These are phyloP conservation scores for Phytophthora lateralis DNA, from an alignment of 352 stramenopile species.

Conservation along the genomic window DNA sequence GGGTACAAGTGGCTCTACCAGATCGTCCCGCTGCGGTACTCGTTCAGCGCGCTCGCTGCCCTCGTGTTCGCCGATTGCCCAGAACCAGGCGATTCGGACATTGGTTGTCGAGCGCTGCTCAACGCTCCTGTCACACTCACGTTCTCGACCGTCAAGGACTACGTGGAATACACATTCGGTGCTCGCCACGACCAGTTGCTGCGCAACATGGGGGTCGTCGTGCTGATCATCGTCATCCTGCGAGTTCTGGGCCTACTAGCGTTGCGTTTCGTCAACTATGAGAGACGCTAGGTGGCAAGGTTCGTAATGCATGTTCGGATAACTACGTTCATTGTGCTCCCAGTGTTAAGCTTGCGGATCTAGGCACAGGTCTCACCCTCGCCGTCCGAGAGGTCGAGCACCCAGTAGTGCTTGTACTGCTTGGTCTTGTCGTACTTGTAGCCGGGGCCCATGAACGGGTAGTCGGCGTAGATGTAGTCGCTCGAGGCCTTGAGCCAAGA, in stretches of 20 bases:
- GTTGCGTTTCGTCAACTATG: slow-evolving; percentile 59
- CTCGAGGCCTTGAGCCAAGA: slow-evolving; percentile 43
- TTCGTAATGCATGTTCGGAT: neutral
- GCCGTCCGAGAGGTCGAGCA: slow-evolving; percentile 32
- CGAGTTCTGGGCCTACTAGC: slow-evolving; percentile 49
- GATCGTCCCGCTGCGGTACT: slow-evolving; percentile 53
- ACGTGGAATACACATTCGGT: slow-evolving; percentile 50
- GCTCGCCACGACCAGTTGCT: slow-evolving; percentile 42
- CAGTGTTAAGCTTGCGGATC: slow-evolving; percentile 4
- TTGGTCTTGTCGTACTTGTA: slow-evolving; percentile 40
- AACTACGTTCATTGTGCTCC: slow-evolving; percentile 6
- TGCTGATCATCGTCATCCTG: slow-evolving; percentile 48
- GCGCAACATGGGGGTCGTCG: slow-evolving; percentile 43
- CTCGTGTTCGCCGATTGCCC: slow-evolving; percentile 50
- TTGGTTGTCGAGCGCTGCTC: slow-evolving; percentile 36
- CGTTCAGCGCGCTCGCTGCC: slow-evolving; percentile 46
- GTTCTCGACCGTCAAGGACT: slow-evolving; percentile 47
- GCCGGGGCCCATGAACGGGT: slow-evolving; percentile 34
- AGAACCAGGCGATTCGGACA: slow-evolving; percentile 9
- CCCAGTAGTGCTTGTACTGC: slow-evolving; percentile 44
- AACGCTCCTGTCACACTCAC: slow-evolving; percentile 34
- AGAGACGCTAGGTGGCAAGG: slow-evolving; percentile 36
- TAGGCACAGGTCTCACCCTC: slow-evolving; percentile 26
- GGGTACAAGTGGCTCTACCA: slow-evolving; percentile 70
- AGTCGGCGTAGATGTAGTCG: slow-evolving; percentile 39